Conservation (phyloP, 2,329 filamentous ascomycete genomes). For the Paramyrothecium sp. region DNA sequence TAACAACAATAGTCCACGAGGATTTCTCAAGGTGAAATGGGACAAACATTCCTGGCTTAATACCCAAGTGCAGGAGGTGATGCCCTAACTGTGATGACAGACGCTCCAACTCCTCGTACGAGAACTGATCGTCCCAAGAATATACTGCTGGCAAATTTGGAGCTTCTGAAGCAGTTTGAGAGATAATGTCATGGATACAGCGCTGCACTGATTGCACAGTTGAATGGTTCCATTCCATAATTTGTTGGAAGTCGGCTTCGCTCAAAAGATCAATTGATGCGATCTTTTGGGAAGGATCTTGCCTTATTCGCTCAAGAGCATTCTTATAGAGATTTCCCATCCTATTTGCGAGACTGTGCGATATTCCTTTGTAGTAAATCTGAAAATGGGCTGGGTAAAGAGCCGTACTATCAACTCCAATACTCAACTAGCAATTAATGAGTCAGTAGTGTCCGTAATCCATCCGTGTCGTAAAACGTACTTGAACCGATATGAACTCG, state of each 20-base stretch:
- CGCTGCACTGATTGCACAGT: background rate
- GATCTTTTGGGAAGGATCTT: slow-evolving; percentile 10
- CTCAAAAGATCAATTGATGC: slow-evolving; percentile 14
- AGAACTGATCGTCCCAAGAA: background rate
- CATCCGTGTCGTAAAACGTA: no score
- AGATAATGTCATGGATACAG: background rate
- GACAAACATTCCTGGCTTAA: background rate
- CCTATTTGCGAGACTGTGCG: slow-evolving; percentile 19
- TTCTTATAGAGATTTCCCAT: slow-evolving; percentile 14
- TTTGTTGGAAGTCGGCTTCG: background rate
- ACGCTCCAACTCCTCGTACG: background rate
- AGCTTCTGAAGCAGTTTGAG: background rate
- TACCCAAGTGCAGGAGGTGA: background rate
- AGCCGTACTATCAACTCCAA: no score
- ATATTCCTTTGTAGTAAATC: slow-evolving; percentile 11
- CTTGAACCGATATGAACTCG: no score
- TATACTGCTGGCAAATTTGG: background rate
- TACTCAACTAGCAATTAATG: no score
- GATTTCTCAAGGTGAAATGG: background rate
- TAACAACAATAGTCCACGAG: background rate
- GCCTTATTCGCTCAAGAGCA: slow-evolving; percentile 14
- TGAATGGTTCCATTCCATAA: background rate
- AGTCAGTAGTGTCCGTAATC: no score
- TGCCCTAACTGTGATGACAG: background rate
- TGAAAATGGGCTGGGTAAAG: no score